Evolutionary conservation across 805 yeast species (phyloP), one percentile per base, ranked within the genome.

Genomic region (Candida odintsovae): DNA sequence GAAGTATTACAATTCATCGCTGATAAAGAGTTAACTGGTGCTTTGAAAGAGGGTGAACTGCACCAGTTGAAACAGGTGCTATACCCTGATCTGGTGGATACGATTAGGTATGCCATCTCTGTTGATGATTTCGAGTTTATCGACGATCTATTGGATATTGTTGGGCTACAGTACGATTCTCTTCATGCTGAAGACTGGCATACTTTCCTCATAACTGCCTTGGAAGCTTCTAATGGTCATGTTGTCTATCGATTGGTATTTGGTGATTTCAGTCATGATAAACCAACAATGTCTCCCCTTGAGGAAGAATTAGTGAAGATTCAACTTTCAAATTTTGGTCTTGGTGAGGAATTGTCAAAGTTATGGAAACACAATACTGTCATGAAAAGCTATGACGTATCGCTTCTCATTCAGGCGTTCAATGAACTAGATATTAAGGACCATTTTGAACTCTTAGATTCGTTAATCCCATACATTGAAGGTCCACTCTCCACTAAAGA

Each of bases 131-230:
- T 16, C 11, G 52, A 46, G 11, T 38, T 25, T 11, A 12, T 47
- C 15, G 28, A 37, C 9, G 50, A 47, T 19, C 25, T 47, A 4
- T 25, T 47, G 3, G 22, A 21, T 6, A 19, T 47, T 12, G 29
- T 40, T 6, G 12, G 28, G 5, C 21, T n/a, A 2, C 39, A 43
- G 6, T 38, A 37, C 10, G 37, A 40, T 3, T 23, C 23, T 11
- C 18, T 49, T 2, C 50, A 47, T 3, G 10, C 45, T 6, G 52
- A 49, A 26, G 54, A 51, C 26, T 51, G 41, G 22, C 52, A 51
- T 25, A 42, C 50, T 1, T 33, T 49, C 10, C 26, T 49, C 11
- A n/a, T 28, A 25, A 13, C 45, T 10, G 37, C 44, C 8, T 19
- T 49, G 6, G 35, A 40, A 15, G 11, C 6, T 15, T 48, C 51